phyloP scores from a whole-genome alignment of 2,329 filamentous ascomycete species.

The Ophiobolus disseminans region DNA sequence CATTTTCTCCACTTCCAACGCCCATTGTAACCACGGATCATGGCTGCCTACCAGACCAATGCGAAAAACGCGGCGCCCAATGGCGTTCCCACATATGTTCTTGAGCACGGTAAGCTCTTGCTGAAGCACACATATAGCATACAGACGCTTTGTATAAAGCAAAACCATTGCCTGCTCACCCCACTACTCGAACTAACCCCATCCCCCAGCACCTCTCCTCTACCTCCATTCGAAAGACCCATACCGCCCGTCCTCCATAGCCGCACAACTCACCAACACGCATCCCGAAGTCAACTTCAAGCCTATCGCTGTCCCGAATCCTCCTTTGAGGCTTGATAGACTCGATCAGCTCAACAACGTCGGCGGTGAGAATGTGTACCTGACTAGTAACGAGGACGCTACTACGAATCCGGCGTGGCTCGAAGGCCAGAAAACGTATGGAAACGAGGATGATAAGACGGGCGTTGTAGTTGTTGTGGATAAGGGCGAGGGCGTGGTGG shows the following conservation, averaged over 20 bases:
- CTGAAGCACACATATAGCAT: no score
- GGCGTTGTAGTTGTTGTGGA: slow-evolving; percentile 63
- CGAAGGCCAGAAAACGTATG: slow-evolving; percentile 59
- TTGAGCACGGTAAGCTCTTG: neutral
- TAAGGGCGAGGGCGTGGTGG: slow-evolving; percentile 58
- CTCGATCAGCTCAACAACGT: slow-evolving; percentile 48
- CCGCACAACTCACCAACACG: slow-evolving; percentile 46
- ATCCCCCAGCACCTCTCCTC: slow-evolving; percentile 48
- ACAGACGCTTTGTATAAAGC: neutral
- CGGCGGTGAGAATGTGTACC: slow-evolving; percentile 39
- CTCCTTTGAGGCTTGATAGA: slow-evolving; percentile 47
- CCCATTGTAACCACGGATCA: neutral
- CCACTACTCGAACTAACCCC: neutral
- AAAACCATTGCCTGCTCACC: neutral
- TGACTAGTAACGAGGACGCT: slow-evolving; percentile 49
- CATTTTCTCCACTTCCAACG: no score
- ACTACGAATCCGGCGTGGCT: slow-evolving; percentile 48
- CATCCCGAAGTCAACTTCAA: slow-evolving; percentile 40
- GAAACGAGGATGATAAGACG: slow-evolving; percentile 52
- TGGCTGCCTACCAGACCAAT: neutral
- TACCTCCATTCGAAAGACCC: slow-evolving; percentile 48
- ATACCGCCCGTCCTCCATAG: slow-evolving; percentile 51
- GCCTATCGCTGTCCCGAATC: slow-evolving; percentile 7
- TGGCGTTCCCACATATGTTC: neutral
- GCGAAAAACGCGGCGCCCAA: neutral